phyloP scores from a whole-genome alignment of 2,329 filamentous ascomycete species.

The Nakataea oryzae region DNA sequence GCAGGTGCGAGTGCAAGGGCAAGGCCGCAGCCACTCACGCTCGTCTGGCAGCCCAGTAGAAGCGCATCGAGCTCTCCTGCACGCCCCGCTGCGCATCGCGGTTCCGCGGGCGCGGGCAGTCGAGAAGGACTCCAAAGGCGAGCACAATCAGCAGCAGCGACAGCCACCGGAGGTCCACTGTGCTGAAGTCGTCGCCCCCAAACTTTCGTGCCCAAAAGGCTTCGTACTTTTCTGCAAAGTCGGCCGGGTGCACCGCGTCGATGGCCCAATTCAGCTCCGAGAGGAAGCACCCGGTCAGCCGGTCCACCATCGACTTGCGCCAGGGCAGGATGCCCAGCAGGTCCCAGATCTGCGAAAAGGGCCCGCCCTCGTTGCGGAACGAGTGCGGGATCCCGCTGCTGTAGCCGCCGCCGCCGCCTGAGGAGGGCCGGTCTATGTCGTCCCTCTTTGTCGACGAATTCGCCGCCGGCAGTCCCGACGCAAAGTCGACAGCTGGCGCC shows the following conservation, averaged over 20 bases:
- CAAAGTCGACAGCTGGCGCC: constrained; percentile 7
- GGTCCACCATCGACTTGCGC: constrained; percentile 23
- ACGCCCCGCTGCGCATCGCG: constrained; percentile 22
- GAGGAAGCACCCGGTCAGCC: constrained; percentile 21
- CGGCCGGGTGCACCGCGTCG: constrained; percentile 22
- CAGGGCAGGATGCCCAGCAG: constrained; percentile 25
- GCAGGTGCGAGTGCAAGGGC: too few species aligned
- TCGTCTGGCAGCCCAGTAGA: constrained; percentile 27
- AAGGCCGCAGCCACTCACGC: too few species aligned
- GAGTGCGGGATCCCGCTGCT: constrained; percentile 4
- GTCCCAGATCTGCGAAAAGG: constrained; percentile 25
- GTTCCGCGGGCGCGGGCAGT: constrained; percentile 19
- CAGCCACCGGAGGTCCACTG: constrained; percentile 29
- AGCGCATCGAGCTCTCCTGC: constrained; percentile 26
- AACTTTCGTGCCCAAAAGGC: constrained; percentile 26
- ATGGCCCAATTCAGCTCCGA: constrained; percentile 24
- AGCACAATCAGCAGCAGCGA: constrained; percentile 28
- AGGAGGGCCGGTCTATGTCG: too few species aligned
- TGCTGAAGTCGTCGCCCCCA: constrained; percentile 26
- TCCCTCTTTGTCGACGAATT: too few species aligned
- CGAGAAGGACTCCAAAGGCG: constrained; percentile 24
- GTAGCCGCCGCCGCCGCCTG: constrained; percentile 1
- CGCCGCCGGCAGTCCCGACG: constrained; percentile 2
- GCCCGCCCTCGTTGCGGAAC: constrained; percentile 9
- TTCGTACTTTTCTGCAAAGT: constrained; percentile 23